Evolutionary conservation across 305 asterid species (phyloP).

Genomic region (Striga hermonthica): DNA sequence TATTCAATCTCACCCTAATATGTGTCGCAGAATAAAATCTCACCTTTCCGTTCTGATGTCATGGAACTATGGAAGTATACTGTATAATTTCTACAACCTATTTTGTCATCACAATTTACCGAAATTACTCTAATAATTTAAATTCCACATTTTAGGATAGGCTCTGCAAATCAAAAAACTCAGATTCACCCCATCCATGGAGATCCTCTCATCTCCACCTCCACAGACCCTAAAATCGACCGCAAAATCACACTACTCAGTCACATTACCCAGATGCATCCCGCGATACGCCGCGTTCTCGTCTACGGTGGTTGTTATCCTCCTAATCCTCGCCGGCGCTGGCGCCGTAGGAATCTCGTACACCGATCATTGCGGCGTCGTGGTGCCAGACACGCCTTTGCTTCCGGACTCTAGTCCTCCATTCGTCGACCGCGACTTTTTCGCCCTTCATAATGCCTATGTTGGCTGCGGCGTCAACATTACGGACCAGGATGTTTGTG

Average conservation of each 20-base stretch:
- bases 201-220: slow-evolving; percentile 33
- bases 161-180: slow-evolving; percentile 11
- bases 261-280: slow-evolving; percentile 6
- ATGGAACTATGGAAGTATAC: too few species aligned
- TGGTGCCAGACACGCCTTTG: slow-evolving; percentile 47
- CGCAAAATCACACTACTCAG: slow-evolving; percentile 20
- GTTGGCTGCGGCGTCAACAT: slow-evolving; percentile 30
- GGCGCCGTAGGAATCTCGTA: slow-evolving; percentile 41
- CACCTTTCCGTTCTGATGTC: too few species aligned
- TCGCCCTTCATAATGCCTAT: slow-evolving; percentile 44
- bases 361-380: slow-evolving; percentile 48
- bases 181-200: slow-evolving; percentile 35
- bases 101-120: neutral
- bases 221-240: slow-evolving; percentile 26
- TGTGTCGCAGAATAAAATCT: neutral
- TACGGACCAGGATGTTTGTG: slow-evolving; percentile 23
- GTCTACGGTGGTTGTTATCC: slow-evolving; percentile 32
- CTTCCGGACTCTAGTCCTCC: slow-evolving; percentile 38
- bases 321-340: slow-evolving; percentile 32
- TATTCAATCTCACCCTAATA: neutral
- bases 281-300: slow-evolving; percentile 27
- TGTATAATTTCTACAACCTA: too few species aligned
- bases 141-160: neutral
- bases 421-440: slow-evolving; percentile 31
- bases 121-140: neutral